A percentile compares a stretch with the other conserved stretches of the same genome.
Evolutionary conservation across 73 alveolate species (phyloP).

Genomic region (Effrenium voratum): DNA sequence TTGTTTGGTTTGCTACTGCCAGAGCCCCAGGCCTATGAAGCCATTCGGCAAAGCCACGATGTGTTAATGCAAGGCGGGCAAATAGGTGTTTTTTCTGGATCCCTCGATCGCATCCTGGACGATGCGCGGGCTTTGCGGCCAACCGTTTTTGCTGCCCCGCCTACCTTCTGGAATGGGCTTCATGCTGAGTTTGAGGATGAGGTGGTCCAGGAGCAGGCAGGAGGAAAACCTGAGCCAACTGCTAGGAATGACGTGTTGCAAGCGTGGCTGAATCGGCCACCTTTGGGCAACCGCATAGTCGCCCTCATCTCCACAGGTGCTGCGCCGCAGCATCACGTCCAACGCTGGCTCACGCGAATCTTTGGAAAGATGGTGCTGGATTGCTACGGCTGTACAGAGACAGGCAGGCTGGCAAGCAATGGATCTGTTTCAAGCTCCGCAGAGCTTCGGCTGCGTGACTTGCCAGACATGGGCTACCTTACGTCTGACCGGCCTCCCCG

Average conservation of each 20-base stretch:
- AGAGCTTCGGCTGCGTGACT: slow-evolving; percentile 64
- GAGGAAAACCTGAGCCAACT: neutral
- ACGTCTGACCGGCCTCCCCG: slow-evolving; percentile 88
- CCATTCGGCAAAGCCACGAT: slow-evolving; percentile 80
- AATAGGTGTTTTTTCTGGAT: slow-evolving; percentile 50
- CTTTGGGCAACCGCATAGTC: slow-evolving; percentile 78
- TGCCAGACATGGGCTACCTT: slow-evolving; percentile 71
- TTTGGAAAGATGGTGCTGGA: slow-evolving; percentile 80
- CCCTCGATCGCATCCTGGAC: slow-evolving; percentile 11
- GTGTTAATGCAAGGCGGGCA: slow-evolving; percentile 87
- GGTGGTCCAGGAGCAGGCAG: neutral
- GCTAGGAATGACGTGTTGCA: neutral
- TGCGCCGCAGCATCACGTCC: slow-evolving; percentile 43
- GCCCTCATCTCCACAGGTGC: slow-evolving; percentile 75
- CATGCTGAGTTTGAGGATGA: slow-evolving; percentile 20
- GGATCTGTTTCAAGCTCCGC: slow-evolving; percentile 23
- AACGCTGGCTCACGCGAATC: slow-evolving; percentile 46
- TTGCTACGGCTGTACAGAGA: slow-evolving; percentile 87
- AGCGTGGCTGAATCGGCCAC: slow-evolving; percentile 3
- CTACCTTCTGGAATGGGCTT: slow-evolving; percentile 55
- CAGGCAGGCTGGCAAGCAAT: slow-evolving; percentile 73
- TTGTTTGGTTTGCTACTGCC: neutral
- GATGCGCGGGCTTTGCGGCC: slow-evolving; percentile 62
- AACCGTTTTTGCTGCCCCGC: slow-evolving; percentile 69
- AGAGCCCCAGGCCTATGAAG: slow-evolving; percentile 54